A percentile compares a stretch with the other conserved stretches of the same genome.
Conservation (phyloP, 140 eudicot species). For the Senecio squalidus region DNA sequence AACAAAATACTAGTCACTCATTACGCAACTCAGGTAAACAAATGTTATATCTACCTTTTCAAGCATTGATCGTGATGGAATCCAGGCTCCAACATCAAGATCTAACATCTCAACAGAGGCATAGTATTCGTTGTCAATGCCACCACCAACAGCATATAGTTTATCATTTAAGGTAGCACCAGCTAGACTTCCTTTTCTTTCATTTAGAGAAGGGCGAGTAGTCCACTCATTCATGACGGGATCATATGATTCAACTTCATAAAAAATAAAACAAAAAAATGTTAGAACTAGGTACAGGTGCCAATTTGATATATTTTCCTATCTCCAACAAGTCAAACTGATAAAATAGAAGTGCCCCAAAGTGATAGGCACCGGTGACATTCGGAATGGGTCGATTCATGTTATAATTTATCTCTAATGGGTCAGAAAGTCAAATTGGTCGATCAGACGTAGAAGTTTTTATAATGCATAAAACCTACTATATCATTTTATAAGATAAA, state of each 20-base stretch:
- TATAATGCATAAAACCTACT: no score
- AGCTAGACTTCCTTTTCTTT: slow-evolving; percentile 67
- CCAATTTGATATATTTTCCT: no score
- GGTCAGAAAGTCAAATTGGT: no score
- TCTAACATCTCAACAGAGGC: slow-evolving; percentile 83
- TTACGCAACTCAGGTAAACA: background rate
- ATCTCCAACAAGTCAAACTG: no score
- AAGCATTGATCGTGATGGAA: slow-evolving; percentile 64
- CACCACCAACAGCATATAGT: slow-evolving; percentile 83
- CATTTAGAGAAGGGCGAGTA: slow-evolving; percentile 47
- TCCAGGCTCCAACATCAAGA: slow-evolving; percentile 70
- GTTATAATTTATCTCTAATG: no score
- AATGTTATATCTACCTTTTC: slow-evolving; percentile 44
- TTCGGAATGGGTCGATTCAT: no score
- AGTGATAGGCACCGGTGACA: no score
- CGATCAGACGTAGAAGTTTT: no score
- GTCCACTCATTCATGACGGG: slow-evolving; percentile 55
- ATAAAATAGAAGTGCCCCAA: no score
- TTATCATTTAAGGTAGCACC: slow-evolving; percentile 58
- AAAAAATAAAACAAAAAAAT: background rate
- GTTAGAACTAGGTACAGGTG: slow-evolving; percentile 7
- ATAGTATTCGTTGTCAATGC: slow-evolving; percentile 48
- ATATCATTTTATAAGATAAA: no score
- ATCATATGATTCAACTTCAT: slow-evolving; percentile 70
- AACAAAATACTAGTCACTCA: background rate